A percentile compares a stretch with the other conserved stretches of the same genome.
These are phyloP conservation scores for Pascua sp. DNA, from an alignment of 1,284 basidiomycete species.

Conservation along the genomic window DNA sequence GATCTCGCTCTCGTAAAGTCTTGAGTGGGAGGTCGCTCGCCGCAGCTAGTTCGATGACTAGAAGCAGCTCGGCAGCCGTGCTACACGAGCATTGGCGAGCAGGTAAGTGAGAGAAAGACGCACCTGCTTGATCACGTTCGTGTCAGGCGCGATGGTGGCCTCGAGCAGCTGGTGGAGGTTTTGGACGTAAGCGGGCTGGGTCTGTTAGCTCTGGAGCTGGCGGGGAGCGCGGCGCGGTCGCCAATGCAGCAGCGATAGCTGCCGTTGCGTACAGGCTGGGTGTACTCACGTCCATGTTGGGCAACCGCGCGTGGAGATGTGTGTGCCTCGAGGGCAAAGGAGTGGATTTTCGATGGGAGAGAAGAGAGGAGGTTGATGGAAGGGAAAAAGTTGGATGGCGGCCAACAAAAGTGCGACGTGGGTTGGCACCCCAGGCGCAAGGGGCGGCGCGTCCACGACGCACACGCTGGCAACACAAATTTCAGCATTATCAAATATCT, in stretches of 20 bases:
- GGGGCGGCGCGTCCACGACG: not conserved
- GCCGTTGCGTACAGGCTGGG: not conserved
- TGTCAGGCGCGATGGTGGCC: slow-evolving; percentile 82
- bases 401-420: not conserved
- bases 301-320: slow-evolving; percentile 1
- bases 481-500: not conserved
- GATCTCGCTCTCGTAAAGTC: no score
- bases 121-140: slow-evolving; percentile 79
- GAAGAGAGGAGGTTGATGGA: slow-evolving; percentile 6
- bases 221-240: not conserved
- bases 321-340: no score
- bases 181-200: slow-evolving; percentile 51
- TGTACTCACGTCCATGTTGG: slow-evolving; percentile 25
- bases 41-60: slow-evolving; percentile 9
- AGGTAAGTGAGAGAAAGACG: slow-evolving; percentile 42
- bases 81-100: not conserved
- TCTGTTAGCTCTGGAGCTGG: not conserved
- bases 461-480: slow-evolving; percentile 1
- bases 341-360: not conserved
- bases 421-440: not conserved
- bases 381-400: slow-evolving; percentile 9
- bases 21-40: not conserved
- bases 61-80: slow-evolving; percentile 18
- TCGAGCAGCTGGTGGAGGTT: slow-evolving; percentile 77
- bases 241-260: not conserved